Conservation (phyloP, 768 basidiomycete species). For the Paxillus involutus region DNA sequence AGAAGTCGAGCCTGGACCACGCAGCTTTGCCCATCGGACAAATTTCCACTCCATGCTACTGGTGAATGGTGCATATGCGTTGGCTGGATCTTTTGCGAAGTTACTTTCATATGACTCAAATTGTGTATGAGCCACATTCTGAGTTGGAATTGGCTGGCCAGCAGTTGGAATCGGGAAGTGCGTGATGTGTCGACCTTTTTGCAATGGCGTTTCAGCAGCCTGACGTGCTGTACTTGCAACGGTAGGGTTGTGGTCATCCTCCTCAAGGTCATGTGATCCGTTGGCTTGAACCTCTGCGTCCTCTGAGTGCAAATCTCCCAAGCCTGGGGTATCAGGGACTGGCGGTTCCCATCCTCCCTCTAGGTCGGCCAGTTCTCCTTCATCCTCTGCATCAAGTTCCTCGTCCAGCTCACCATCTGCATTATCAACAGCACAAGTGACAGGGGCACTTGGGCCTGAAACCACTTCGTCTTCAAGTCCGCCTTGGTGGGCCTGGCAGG, state of each 20-base stretch:
- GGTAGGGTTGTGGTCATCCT: neutral
- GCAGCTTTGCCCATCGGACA: too few relatives aligned
- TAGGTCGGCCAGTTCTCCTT: neutral
- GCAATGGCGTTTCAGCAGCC: neutral
- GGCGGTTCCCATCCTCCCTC: neutral
- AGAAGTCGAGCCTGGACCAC: too few relatives aligned
- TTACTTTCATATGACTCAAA: neutral
- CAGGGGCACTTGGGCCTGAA: too few relatives aligned
- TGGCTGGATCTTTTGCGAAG: neutral
- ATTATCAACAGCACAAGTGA: too few relatives aligned
- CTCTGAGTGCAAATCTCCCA: neutral
- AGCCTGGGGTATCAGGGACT: neutral
- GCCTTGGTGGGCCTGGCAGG: too few relatives aligned
- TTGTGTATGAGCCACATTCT: neutral
- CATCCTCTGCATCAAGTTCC: neutral
- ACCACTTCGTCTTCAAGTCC: too few relatives aligned
- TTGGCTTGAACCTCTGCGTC: neutral
- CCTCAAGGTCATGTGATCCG: neutral
- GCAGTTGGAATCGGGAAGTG: neutral
- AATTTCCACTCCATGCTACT: too few relatives aligned
- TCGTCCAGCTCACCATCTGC: too few relatives aligned
- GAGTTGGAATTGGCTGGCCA: neutral
- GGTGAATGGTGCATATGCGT: too few relatives aligned
- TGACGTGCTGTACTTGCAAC: neutral
- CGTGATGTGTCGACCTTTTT: neutral